Percentiles rank a stretch among this genome's conserved stretches.
These are phyloP conservation scores for Penicillium psychrosexuale DNA, from an alignment of 2,329 filamentous ascomycete genomes.

Conservation along the genomic window DNA sequence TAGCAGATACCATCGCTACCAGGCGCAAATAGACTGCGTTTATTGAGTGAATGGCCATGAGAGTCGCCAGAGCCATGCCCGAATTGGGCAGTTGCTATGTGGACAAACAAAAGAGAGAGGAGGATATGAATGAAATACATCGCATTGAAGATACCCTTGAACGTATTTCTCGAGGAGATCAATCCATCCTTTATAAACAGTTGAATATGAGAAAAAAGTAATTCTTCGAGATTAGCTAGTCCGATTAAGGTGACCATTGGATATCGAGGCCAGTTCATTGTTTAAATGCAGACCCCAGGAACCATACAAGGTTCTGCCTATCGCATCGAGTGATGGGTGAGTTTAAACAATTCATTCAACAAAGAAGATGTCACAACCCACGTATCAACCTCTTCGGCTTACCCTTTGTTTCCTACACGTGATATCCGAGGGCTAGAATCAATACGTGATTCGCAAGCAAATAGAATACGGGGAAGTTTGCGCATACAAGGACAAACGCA, in stretches of 20 bases:
- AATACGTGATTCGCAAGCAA: slow-evolving; percentile 8
- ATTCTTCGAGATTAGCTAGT: neutral
- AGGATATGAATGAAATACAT: slow-evolving; percentile 1
- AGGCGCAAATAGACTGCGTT: neutral
- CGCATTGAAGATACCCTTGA: neutral
- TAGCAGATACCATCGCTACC: slow-evolving; percentile 39
- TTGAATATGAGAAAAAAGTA: neutral
- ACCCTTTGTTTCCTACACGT: neutral
- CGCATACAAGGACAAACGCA: slow-evolving; percentile 19
- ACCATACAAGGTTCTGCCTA: neutral
- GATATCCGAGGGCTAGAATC: slow-evolving; percentile 8
- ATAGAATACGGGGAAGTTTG: slow-evolving; percentile 3
- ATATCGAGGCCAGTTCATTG: neutral
- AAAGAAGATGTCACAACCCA: neutral
- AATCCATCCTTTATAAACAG: neutral
- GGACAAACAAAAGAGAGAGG: neutral
- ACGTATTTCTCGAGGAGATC: neutral
- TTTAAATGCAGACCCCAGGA: neutral
- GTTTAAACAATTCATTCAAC: neutral
- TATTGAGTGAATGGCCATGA: neutral
- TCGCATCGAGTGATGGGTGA: neutral
- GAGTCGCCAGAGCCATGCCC: neutral
- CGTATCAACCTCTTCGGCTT: neutral
- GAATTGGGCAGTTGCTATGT: neutral
- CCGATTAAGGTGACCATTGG: neutral